phyloP scores from a whole-genome alignment of 2,329 filamentous ascomycete genomes.

The Fusarium miscanthi region DNA sequence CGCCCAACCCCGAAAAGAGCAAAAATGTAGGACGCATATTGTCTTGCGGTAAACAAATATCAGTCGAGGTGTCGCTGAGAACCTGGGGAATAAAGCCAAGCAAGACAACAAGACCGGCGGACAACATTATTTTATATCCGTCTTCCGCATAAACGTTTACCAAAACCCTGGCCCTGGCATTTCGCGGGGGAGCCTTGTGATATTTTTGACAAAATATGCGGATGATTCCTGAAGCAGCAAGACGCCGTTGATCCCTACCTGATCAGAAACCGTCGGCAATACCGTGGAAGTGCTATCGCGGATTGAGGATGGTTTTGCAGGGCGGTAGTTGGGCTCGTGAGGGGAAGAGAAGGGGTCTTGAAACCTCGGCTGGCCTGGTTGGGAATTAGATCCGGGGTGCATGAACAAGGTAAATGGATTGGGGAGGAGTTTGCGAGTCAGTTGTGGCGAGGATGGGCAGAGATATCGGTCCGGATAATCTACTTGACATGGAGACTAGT shows the following conservation, averaged over 20 bases:
- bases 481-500: not conserved
- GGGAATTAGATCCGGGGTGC: conserved; percentile 20
- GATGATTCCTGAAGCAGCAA: not conserved
- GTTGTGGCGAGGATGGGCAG: not conserved
- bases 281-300: not conserved
- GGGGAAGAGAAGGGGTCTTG: not conserved
- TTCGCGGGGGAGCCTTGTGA: not conserved
- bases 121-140: conserved; percentile 14
- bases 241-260: conserved; percentile 8
- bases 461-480: not conserved
- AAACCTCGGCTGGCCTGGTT: conserved; percentile 29
- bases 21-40: conserved; percentile 18
- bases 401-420: not conserved
- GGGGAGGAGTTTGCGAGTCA: conserved; percentile 6
- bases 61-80: not conserved
- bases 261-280: not conserved
- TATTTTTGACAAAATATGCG: not conserved
- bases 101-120: not conserved
- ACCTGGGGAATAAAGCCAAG: not conserved
- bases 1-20: conserved; percentile 13
- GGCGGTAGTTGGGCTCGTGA: conserved; percentile 18
- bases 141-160: conserved; percentile 17
- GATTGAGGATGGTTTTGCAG: not conserved
- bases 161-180: not conserved
- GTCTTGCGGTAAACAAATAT: conserved; percentile 4